Conservation (phyloP, 805 yeast species). For the Sugiyamaella americana region DNA sequence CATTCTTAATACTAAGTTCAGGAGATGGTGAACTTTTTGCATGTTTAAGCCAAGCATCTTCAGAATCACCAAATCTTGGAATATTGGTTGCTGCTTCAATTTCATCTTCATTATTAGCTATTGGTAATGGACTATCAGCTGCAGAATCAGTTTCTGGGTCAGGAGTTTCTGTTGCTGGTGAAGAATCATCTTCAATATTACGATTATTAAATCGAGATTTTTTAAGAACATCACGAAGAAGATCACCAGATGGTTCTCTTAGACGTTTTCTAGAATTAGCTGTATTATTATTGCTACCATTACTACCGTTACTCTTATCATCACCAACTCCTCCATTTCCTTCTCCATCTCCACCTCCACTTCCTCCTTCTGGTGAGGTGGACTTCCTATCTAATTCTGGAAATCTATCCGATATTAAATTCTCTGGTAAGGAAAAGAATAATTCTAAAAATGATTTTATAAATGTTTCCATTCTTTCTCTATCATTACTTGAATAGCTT, state of each 20-base stretch:
- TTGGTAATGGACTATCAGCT: slow-evolving; percentile 9
- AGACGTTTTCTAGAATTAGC: slow-evolving; percentile 14
- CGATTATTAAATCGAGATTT: slow-evolving; percentile 25
- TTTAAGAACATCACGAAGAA: slow-evolving; percentile 46
- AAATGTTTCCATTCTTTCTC: slow-evolving; percentile 67
- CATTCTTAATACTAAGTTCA: not conserved
- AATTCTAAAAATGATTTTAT: slow-evolving; percentile 62
- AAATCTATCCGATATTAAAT: slow-evolving; percentile 14
- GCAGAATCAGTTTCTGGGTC: slow-evolving; percentile 8
- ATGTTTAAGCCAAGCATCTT: slow-evolving; percentile 28
- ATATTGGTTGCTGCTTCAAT: slow-evolving; percentile 7
- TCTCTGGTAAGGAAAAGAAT: slow-evolving; percentile 53
- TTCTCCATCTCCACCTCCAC: slow-evolving; percentile 8
- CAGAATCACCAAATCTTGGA: slow-evolving; percentile 19
- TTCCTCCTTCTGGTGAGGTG: slow-evolving; percentile 2
- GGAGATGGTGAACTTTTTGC: slow-evolving; percentile 12
- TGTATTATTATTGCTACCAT: not conserved
- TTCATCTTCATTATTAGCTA: slow-evolving; percentile 6
- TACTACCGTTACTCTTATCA: slow-evolving; percentile 7
- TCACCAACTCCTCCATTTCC: slow-evolving; percentile 15
- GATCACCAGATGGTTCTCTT: slow-evolving; percentile 38
- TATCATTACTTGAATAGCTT: slow-evolving; percentile 72
- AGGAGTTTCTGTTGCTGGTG: slow-evolving; percentile 5
- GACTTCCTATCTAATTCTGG: slow-evolving; percentile 2
- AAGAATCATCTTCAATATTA: slow-evolving; percentile 10